Evolutionary conservation across 352 stramenopile genomes (phyloP).

Genomic region (Phytophthora sojae): DNA sequence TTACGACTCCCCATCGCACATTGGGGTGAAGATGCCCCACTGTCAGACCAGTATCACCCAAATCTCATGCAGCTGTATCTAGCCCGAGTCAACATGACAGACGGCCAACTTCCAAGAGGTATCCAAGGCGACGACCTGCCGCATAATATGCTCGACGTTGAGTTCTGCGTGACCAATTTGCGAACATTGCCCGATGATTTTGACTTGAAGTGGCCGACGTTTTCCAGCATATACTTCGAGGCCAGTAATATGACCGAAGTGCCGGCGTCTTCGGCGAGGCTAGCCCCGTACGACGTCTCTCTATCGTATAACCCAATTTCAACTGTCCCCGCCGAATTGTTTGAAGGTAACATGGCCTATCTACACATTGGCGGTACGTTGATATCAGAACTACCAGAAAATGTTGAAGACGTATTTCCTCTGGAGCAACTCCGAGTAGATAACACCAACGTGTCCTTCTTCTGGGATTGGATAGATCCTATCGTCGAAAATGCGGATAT

Average conservation of each 20-base stretch:
- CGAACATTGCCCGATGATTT: not conserved
- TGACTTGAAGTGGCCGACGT: not conserved
- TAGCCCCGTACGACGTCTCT: not conserved
- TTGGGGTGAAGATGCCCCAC: slow-evolving; percentile 34
- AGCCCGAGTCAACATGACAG: not conserved
- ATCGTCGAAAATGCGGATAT: not conserved
- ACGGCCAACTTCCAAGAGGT: not conserved
- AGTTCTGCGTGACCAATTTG: slow-evolving; percentile 4
- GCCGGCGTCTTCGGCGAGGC: not conserved
- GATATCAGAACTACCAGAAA: not conserved
- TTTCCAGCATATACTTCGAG: not conserved
- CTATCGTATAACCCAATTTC: not conserved
- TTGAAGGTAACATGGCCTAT: not conserved
- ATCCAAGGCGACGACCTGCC: not conserved
- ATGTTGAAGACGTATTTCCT: not conserved
- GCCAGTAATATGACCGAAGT: not conserved
- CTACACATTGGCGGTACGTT: not conserved
- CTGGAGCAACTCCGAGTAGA: not conserved
- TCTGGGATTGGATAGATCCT: not conserved
- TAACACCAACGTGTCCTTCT: not conserved
- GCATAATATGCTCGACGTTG: not conserved
- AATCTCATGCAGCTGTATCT: slow-evolving; percentile 12
- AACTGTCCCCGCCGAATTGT: not conserved
- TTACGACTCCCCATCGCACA: slow-evolving; percentile 47
- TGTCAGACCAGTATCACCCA: slow-evolving; percentile 41